Percentiles rank a stretch among this genome's conserved stretches.
These are phyloP conservation scores for Dactylellina leptospora DNA, from an alignment of 2,329 filamentous ascomycete species.

Conservation along the genomic window DNA sequence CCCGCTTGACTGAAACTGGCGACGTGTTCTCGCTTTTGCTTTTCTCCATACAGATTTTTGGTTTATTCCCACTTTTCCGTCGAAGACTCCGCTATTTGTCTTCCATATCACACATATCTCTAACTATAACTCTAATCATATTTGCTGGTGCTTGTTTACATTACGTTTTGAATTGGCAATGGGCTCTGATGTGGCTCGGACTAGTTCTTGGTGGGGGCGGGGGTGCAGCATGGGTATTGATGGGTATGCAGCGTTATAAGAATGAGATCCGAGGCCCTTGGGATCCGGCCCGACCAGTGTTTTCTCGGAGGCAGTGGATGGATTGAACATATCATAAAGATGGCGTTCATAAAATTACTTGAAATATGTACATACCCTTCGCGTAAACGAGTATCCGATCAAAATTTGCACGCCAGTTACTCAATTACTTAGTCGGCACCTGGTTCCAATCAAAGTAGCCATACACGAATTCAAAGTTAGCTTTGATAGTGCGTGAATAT, in stretches of 20 bases:
- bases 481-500: background rate
- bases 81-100: constrained; percentile 82
- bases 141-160: constrained; percentile 82
- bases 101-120: constrained; percentile 79
- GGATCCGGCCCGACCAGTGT: constrained; percentile 91
- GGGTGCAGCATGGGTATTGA: constrained; percentile 96
- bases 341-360: constrained; percentile 10
- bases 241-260: constrained; percentile 97
- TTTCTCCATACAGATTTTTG: constrained; percentile 97
- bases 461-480: background rate
- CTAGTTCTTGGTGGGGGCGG: constrained; percentile 82
- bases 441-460: no score
- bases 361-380: background rate
- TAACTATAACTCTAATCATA: constrained; percentile 79
- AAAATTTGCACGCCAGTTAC: no score
- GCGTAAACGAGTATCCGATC: background rate
- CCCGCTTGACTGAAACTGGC: constrained; percentile 79
- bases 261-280: constrained; percentile 98
- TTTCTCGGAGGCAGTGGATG: constrained; percentile 71
- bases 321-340: constrained; percentile 46
- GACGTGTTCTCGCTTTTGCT: constrained; percentile 95
- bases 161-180: constrained; percentile 68
- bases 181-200: constrained; percentile 76
- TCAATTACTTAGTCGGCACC: no score
- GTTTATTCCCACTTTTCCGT: constrained; percentile 96